phyloP scores from a whole-genome alignment of 1,284 basidiomycete genomes.

The Leccinum huronense region DNA sequence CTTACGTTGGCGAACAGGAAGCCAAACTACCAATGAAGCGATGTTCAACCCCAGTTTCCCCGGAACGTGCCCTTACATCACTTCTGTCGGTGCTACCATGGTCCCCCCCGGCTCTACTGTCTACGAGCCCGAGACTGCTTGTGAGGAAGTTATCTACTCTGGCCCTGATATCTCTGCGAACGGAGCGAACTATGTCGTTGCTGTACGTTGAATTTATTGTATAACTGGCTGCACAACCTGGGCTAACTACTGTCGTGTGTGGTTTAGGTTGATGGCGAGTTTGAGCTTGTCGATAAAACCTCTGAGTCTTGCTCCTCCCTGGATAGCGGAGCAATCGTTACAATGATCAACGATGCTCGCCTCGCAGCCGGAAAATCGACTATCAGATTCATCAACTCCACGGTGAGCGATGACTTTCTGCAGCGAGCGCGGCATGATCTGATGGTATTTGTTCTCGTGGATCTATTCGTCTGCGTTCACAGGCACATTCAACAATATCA shows the following conservation, averaged over 20 bases:
- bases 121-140: too few species aligned
- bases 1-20: too few species aligned
- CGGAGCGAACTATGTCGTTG: constrained; percentile 43
- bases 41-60: too few species aligned
- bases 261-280: constrained; percentile 35
- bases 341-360: constrained; percentile 47
- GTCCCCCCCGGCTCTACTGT: too few species aligned
- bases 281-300: constrained; percentile 37
- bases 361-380: constrained; percentile 38
- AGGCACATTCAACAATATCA: constrained; percentile 41
- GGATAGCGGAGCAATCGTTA: constrained; percentile 41
- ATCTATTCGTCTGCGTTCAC: constrained; percentile 24
- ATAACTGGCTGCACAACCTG: neutral
- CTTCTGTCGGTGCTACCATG: too few species aligned
- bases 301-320: constrained; percentile 36
- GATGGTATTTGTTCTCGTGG: constrained; percentile 5
- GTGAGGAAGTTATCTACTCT: neutral
- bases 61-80: too few species aligned
- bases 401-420: constrained; percentile 13
- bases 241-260: neutral
- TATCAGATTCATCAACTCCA: constrained; percentile 39
- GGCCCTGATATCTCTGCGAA: constrained; percentile 40
- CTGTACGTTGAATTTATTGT: constrained; percentile 22
- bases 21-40: too few species aligned
- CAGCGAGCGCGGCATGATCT: neutral